Conservation (phyloP, 768 basidiomycete species). For the Saitozyma sp. region DNA sequence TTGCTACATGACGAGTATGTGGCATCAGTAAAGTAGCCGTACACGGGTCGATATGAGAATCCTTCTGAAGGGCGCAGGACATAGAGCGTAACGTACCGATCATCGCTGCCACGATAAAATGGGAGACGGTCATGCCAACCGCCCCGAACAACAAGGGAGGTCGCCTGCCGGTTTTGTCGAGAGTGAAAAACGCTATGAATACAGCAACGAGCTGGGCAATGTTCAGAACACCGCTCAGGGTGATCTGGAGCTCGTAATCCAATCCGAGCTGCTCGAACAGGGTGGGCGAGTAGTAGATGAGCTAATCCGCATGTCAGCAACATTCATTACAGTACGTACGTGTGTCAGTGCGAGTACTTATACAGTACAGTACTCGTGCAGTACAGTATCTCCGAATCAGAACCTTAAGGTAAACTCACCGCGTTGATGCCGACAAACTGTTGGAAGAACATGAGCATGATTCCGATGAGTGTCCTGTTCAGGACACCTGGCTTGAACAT, state of each 20-base stretch:
- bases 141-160: constrained; percentile 56
- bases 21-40: no score
- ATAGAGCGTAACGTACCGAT: no score
- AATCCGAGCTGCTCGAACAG: constrained; percentile 17
- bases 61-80: no score
- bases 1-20: no score
- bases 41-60: no score
- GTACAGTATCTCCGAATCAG: no score
- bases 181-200: constrained; percentile 3
- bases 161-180: constrained; percentile 19
- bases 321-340: no score
- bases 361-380: no score
- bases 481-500: no score
- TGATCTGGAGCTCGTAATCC: constrained; percentile 13
- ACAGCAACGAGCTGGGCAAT: constrained; percentile 18
- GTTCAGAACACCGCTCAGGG: constrained; percentile 17
- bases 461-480: constrained; percentile 13
- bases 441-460: constrained; percentile 30
- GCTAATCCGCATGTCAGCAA: no score
- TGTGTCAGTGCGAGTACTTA: no score
- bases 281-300: constrained; percentile 5
- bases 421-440: constrained; percentile 29
- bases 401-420: background rate
- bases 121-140: no score
- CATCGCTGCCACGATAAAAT: constrained; percentile 65